Evolutionary conservation across 257 asterid species (phyloP).

Genomic region (Henckelia pumila): DNA sequence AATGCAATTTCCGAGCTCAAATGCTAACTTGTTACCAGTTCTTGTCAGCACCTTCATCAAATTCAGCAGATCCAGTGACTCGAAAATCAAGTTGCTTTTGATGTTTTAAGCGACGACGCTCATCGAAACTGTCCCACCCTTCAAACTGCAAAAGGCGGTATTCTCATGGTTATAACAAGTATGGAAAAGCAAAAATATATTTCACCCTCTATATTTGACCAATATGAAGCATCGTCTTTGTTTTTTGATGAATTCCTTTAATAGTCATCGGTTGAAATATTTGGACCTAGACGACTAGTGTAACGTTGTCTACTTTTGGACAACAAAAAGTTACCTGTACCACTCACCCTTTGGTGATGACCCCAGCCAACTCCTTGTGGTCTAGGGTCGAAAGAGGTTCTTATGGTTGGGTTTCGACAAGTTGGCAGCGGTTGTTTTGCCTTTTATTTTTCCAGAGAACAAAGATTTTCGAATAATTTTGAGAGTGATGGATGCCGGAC

Average conservation of each 20-base stretch:
- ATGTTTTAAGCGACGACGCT: constrained; percentile 73
- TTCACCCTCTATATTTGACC: not conserved
- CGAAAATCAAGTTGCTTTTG: constrained; percentile 92
- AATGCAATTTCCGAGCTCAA: not conserved
- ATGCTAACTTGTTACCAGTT: constrained; percentile 31
- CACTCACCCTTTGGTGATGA: no score
- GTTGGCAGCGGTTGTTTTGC: no score
- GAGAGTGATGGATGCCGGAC: not conserved
- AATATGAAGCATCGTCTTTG: no score
- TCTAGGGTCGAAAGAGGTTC: no score
- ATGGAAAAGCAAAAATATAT: not conserved
- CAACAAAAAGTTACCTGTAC: no score
- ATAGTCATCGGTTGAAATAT: not conserved
- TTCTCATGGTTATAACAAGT: not conserved
- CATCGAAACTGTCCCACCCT: constrained; percentile 91
- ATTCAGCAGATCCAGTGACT: constrained; percentile 60
- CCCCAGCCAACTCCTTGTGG: no score
- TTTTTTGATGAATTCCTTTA: not conserved
- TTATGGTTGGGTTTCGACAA: no score
- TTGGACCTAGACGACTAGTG: not conserved
- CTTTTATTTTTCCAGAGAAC: no score
- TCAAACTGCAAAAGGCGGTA: constrained; percentile 47
- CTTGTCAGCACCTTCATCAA: constrained; percentile 97
- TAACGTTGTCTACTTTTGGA: not conserved
- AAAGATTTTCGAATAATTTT: no score